Evolutionary conservation across 1,139 yeast species (phyloP).

Genomic region (Yamadazyma sp.): DNA sequence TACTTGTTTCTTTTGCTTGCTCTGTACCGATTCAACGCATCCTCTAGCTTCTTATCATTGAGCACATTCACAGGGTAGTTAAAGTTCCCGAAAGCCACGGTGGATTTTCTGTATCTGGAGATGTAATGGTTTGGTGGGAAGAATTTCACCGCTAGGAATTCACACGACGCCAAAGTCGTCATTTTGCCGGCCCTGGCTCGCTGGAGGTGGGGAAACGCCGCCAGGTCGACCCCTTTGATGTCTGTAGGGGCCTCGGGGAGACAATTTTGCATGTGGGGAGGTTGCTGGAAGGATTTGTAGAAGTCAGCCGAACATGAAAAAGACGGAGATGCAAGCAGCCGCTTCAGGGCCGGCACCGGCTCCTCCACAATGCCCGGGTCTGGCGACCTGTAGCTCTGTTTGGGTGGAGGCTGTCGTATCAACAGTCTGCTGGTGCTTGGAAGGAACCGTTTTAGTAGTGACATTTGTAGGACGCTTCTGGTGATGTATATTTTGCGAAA

Average conservation of each 20-base stretch:
- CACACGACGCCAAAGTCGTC: slow-evolving; percentile 23
- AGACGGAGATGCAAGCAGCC: slow-evolving; percentile 1
- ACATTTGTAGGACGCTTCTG: too few relatives aligned
- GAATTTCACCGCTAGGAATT: slow-evolving; percentile 28
- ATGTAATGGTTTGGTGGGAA: slow-evolving; percentile 30
- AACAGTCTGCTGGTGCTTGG: background rate
- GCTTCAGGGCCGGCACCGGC: background rate
- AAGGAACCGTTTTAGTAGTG: too few relatives aligned
- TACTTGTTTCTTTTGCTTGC: slow-evolving; percentile 38
- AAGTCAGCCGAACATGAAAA: slow-evolving; percentile 8
- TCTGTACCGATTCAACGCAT: slow-evolving; percentile 22
- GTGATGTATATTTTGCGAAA: too few relatives aligned
- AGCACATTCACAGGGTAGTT: slow-evolving; percentile 29
- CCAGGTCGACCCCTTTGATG: slow-evolving; percentile 38
- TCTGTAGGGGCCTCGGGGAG: slow-evolving; percentile 33
- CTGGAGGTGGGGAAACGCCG: slow-evolving; percentile 20
- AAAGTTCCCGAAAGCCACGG: slow-evolving; percentile 37
- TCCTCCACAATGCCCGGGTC: background rate
- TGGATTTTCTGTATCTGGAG: slow-evolving; percentile 35
- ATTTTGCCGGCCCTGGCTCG: slow-evolving; percentile 16
- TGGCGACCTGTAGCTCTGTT: background rate
- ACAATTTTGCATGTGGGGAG: slow-evolving; percentile 10
- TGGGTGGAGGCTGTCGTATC: background rate
- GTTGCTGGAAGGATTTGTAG: slow-evolving; percentile 7
- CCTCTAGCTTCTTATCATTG: slow-evolving; percentile 27